Conservation (phyloP, 1,284 basidiomycete species). For the Marasmius fiardii region DNA sequence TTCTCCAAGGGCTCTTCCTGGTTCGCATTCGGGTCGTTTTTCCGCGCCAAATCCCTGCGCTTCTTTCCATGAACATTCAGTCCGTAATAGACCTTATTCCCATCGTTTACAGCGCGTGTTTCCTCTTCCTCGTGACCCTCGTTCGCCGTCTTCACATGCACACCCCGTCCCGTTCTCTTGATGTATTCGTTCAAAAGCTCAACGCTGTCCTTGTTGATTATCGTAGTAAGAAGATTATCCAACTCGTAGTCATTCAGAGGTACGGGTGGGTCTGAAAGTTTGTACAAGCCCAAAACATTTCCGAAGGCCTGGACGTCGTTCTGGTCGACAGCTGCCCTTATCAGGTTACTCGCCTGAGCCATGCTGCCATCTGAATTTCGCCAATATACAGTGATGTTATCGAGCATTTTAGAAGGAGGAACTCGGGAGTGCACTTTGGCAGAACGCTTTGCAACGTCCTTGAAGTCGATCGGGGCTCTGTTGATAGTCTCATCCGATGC, state of each 20-base stretch:
- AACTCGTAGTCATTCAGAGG: conserved; percentile 15
- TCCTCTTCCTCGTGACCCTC: conserved; percentile 20
- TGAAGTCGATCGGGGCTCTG: conserved; percentile 36
- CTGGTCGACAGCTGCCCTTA: conserved; percentile 35
- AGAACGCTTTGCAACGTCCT: conserved; percentile 46
- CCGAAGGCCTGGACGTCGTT: conserved; percentile 51
- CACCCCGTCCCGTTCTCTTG: conserved; percentile 44
- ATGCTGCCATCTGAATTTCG: conserved; percentile 13
- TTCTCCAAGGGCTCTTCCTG: conserved; percentile 7
- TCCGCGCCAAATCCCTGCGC: conserved; percentile 44
- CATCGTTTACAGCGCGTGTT: conserved; percentile 30
- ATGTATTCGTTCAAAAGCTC: conserved; percentile 54
- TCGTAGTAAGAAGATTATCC: conserved; percentile 19
- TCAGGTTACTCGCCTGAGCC: conserved; percentile 12
- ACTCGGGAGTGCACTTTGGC: conserved; percentile 38
- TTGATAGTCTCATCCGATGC: conserved; percentile 34
- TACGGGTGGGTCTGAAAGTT: conserved; percentile 26
- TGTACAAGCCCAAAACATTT: conserved; percentile 41
- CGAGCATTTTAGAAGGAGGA: conserved; percentile 34
- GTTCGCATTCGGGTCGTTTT: conserved; percentile 42
- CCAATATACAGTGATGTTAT: conserved; percentile 14
- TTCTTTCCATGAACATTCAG: conserved; percentile 61
- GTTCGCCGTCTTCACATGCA: conserved; percentile 29
- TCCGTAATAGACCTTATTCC: conserved; percentile 49
- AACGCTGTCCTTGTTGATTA: conserved; percentile 36